Percentiles rank a stretch among this genome's conserved stretches.
These are phyloP conservation scores for Asclepias syriaca DNA, from an alignment of 257 asterid genomes.

Conservation along the genomic window DNA sequence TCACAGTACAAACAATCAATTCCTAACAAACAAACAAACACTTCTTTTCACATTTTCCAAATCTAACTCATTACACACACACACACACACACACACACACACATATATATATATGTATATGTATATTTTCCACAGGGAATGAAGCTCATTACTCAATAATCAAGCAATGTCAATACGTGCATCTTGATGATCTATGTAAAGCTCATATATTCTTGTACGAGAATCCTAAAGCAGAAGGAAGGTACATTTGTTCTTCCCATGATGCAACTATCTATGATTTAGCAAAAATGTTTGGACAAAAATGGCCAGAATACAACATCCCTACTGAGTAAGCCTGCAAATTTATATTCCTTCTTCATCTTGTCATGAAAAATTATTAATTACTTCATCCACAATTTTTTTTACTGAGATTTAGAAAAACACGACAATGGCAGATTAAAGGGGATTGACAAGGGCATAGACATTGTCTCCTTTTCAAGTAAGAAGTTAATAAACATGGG, in stretches of 20 bases:
- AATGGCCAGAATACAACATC: slow-evolving; percentile 86
- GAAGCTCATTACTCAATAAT: slow-evolving; percentile 81
- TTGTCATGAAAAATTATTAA: too few relatives aligned
- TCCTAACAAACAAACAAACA: too few relatives aligned
- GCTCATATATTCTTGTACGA: slow-evolving; percentile 87
- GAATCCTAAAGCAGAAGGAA: slow-evolving; percentile 68
- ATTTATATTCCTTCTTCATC: background rate
- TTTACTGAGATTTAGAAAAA: background rate
- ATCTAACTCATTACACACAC: too few relatives aligned
- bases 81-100: too few relatives aligned
- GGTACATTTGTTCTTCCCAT: slow-evolving; percentile 84
- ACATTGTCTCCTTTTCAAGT: slow-evolving; percentile 64
- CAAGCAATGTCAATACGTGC: slow-evolving; percentile 84
- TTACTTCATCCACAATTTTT: too few relatives aligned
- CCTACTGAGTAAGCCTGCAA: slow-evolving; percentile 55
- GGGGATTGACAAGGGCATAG: slow-evolving; percentile 66
- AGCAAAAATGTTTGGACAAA: slow-evolving; percentile 52
- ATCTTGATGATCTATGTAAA: slow-evolving; percentile 78
- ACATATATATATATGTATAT: too few relatives aligned
- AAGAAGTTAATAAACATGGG: slow-evolving; percentile 67
- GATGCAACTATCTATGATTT: slow-evolving; percentile 66
- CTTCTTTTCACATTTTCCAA: too few relatives aligned
- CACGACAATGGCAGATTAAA: slow-evolving; percentile 49
- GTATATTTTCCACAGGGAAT: slow-evolving; percentile 39
- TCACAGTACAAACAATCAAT: slow-evolving; percentile 34